Evolutionary conservation across 2,329 filamentous ascomycete genomes (phyloP).

Genomic region (Dothistroma septosporum): DNA sequence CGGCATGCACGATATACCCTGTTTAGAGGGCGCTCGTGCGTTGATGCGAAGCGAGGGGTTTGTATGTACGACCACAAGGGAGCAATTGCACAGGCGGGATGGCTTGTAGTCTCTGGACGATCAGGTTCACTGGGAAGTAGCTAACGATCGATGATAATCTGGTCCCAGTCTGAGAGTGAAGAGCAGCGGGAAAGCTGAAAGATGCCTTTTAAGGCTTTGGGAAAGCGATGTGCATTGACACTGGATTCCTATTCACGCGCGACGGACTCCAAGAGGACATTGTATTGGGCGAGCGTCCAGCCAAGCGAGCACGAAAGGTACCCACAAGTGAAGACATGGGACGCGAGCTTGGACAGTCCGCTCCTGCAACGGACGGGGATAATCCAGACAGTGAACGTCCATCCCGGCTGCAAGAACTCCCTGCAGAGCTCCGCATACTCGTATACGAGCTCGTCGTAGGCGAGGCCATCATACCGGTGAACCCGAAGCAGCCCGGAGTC

Average conservation of each 20-base stretch:
- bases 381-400: neutral
- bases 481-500: neutral
- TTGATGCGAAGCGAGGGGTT: neutral
- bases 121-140: neutral
- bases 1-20: neutral
- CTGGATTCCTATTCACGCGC: neutral
- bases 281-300: neutral
- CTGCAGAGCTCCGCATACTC: neutral
- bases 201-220: neutral
- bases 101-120: neutral
- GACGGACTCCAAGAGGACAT: neutral
- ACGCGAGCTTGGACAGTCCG: neutral
- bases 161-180: neutral
- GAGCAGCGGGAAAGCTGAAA: neutral
- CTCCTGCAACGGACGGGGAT: neutral
- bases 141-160: too few species aligned
- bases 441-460: neutral
- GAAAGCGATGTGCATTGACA: neutral
- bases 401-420: neutral
- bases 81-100: neutral
- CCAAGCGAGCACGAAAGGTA: neutral
- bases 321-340: neutral
- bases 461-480: neutral
- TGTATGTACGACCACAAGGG: neutral
- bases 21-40: neutral